phyloP scores from a whole-genome alignment of 139 green algal species.

The Yamagishiella unicocca region DNA sequence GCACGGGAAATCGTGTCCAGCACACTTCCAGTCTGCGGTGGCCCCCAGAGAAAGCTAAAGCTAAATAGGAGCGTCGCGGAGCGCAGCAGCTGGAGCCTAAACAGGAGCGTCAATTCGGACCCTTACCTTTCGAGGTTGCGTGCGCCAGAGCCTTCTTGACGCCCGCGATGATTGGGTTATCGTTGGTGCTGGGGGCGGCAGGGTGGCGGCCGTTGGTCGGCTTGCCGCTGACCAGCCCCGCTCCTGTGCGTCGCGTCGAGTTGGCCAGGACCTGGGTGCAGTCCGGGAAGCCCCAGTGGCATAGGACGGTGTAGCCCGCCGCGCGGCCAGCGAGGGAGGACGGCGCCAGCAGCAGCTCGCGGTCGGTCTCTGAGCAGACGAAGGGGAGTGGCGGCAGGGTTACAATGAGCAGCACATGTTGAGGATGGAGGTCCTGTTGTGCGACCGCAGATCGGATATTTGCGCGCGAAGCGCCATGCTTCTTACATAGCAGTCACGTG shows the following conservation, averaged over 20 bases:
- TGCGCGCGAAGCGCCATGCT: no score
- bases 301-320: conserved; percentile 35
- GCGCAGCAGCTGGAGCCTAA: no score
- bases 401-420: no score
- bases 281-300: conserved; percentile 39
- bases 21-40: no score
- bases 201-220: not conserved
- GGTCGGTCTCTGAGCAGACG: conserved; percentile 29
- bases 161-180: not conserved
- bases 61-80: no score
- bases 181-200: not conserved
- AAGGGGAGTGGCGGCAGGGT: no score
- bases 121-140: not conserved
- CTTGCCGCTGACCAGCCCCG: conserved; percentile 1
- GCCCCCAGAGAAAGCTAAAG: no score
- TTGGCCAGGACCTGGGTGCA: conserved; percentile 33
- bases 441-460: no score
- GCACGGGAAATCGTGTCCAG: no score
- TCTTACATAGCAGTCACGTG: no score
- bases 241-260: conserved; percentile 8
- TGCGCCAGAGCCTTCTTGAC: conserved; percentile 39
- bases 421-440: no score
- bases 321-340: conserved; percentile 18
- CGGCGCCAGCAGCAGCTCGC: conserved; percentile 34
- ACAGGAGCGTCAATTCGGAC: no score